These are phyloP conservation scores for Aristolochia contorta DNA, from an alignment of 164 flowering plant species.

Conservation along the genomic window DNA sequence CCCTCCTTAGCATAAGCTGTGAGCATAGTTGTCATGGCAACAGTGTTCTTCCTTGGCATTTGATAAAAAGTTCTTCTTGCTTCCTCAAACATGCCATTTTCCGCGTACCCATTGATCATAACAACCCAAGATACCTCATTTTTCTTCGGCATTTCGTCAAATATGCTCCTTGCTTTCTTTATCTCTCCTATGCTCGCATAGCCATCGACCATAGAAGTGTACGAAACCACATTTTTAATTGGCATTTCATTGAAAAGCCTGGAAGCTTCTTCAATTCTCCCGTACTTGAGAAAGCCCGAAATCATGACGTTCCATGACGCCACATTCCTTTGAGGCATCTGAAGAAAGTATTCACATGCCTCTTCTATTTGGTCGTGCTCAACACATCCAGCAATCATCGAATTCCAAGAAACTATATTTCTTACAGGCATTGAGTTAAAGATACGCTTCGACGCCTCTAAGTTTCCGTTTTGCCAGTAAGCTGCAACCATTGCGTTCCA, in stretches of 20 bases:
- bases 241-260: constrained; percentile 31
- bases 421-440: constrained; percentile 33
- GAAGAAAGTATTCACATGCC: constrained; percentile 29
- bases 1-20: constrained; percentile 42
- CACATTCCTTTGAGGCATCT: constrained; percentile 37
- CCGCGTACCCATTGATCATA: constrained; percentile 45
- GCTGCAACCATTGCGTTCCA: constrained; percentile 39
- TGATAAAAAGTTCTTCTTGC: constrained; percentile 25
- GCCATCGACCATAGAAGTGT: constrained; percentile 41
- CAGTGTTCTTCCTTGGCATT: constrained; percentile 36
- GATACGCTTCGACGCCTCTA: constrained; percentile 24
- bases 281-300: constrained; percentile 13
- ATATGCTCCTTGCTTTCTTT: constrained; percentile 24
- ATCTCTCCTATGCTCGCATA: constrained; percentile 27
- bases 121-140: constrained; percentile 50
- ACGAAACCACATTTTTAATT: constrained; percentile 34
- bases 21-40: constrained; percentile 37
- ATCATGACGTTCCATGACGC: constrained; percentile 30
- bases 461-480: constrained; percentile 32
- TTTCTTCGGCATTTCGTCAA: constrained; percentile 23
- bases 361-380: constrained; percentile 28
- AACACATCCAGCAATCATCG: constrained; percentile 39
- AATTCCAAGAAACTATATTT: constrained; percentile 44
- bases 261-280: constrained; percentile 1
- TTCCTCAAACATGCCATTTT: constrained; percentile 28